These are phyloP conservation scores for Cystofilobasidium capitatum DNA, from an alignment of 768 basidiomycete genomes.

Conservation along the genomic window DNA sequence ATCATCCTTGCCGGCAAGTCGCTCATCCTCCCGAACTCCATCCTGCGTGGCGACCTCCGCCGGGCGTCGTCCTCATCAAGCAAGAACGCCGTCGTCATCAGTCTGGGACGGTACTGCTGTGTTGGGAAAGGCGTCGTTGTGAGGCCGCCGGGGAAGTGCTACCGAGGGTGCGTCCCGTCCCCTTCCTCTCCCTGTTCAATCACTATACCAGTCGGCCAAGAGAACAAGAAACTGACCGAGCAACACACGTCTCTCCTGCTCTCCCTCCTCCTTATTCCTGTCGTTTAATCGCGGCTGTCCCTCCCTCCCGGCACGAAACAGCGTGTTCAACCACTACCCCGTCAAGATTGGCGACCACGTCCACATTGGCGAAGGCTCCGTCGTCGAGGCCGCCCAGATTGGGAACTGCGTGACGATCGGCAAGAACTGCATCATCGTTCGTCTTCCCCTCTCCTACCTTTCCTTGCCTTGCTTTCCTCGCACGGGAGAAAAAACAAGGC, in stretches of 20 bases:
- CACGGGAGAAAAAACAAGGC: background rate
- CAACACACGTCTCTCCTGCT: background rate
- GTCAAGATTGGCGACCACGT: conserved; percentile 96
- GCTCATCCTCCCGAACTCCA: conserved; percentile 79
- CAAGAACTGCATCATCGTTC: conserved; percentile 84
- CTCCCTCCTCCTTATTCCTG: conserved; percentile 14
- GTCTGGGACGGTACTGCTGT: conserved; percentile 82
- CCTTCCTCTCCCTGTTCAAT: background rate
- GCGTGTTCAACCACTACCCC: conserved; percentile 72
- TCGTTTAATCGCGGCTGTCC: background rate
- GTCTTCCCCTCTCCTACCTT: conserved; percentile 34
- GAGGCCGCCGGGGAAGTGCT: conserved; percentile 42
- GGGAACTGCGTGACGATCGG: conserved; percentile 92
- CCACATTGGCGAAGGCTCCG: conserved; percentile 75
- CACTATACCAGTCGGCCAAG: background rate
- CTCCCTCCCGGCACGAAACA: background rate
- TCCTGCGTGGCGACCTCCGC: conserved; percentile 86
- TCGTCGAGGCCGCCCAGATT: conserved; percentile 90
- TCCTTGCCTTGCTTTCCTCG: background rate
- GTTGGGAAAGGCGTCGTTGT: conserved; percentile 84
- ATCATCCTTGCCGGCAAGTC: conserved; percentile 96
- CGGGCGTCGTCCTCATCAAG: conserved; percentile 66
- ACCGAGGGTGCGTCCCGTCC: conserved; percentile 40
- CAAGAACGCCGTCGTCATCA: conserved; percentile 62
- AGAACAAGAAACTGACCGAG: too few relatives aligned